These are phyloP conservation scores for Licmophora abbreviata DNA, from an alignment of 108 stramenopile genomes.

Conservation along the genomic window DNA sequence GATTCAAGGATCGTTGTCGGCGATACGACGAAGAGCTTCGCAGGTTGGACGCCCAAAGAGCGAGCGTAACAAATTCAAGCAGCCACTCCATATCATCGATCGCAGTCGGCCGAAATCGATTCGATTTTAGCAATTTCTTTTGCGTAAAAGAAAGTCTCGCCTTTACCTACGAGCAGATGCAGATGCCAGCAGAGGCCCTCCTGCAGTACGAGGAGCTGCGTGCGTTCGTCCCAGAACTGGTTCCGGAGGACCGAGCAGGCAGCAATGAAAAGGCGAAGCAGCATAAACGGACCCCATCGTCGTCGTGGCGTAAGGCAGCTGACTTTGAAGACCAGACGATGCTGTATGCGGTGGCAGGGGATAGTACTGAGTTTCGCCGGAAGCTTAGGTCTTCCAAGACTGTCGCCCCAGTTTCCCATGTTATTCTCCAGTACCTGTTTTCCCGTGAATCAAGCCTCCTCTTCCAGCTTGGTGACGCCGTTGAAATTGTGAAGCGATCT, in stretches of 20 bases:
- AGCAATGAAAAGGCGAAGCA: conserved; percentile 11
- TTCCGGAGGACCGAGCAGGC: conserved; percentile 10
- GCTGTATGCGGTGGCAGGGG: conserved; percentile 51
- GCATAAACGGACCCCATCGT: conserved; percentile 6
- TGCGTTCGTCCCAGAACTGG: conserved; percentile 52
- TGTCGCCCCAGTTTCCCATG: conserved; percentile 36
- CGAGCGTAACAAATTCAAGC: conserved; percentile 25
- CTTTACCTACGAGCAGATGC: conserved; percentile 80
- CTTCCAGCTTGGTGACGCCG: conserved; percentile 52
- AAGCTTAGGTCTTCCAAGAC: conserved; percentile 31
- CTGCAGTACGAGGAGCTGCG: conserved; percentile 75
- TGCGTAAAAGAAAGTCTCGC: conserved; percentile 77
- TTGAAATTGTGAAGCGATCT: conserved; percentile 43
- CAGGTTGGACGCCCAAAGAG: conserved; percentile 46
- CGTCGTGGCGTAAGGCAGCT: conserved; percentile 2
- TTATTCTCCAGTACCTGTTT: conserved; percentile 56
- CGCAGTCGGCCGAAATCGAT: conserved; percentile 8
- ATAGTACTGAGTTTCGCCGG: conserved; percentile 45
- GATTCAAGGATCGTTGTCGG: conserved; percentile 60
- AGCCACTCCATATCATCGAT: neutral
- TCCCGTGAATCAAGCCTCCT: conserved; percentile 52
- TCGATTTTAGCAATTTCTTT: conserved; percentile 71
- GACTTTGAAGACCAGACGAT: conserved; percentile 4
- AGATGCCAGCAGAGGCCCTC: conserved; percentile 60
- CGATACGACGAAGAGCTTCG: conserved; percentile 69